These are phyloP conservation scores for Annulohypoxylon maeteangense DNA, from an alignment of 495 filamentous ascomycete species.

Conservation along the genomic window DNA sequence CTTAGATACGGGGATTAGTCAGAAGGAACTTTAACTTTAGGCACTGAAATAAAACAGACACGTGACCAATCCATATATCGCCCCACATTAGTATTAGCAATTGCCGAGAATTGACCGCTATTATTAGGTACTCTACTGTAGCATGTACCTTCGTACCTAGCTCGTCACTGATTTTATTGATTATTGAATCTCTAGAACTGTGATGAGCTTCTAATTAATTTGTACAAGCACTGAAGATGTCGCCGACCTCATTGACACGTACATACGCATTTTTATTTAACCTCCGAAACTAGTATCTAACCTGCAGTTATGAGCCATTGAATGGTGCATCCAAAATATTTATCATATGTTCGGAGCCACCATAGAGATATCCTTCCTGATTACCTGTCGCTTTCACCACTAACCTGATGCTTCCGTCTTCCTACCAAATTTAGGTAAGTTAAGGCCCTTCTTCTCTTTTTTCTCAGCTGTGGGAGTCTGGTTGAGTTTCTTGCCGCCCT, in stretches of 20 bases:
- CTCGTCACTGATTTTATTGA: neutral
- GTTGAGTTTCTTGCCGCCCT: slow-evolving; percentile 42
- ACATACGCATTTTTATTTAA: neutral
- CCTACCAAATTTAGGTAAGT: slow-evolving; percentile 22
- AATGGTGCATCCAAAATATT: slow-evolving; percentile 1
- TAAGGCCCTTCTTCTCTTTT: slow-evolving; percentile 18
- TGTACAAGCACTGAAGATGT: neutral
- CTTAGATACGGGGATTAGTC: slow-evolving; percentile 25
- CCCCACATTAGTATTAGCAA: slow-evolving; percentile 1
- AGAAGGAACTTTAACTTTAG: slow-evolving; percentile 7
- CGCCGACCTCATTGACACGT: neutral
- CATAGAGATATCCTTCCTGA: neutral
- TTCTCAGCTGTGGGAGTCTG: slow-evolving; percentile 20
- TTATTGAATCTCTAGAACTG: neutral
- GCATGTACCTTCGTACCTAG: neutral
- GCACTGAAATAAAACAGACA: neutral
- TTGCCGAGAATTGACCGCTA: slow-evolving; percentile 7
- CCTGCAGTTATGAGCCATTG: slow-evolving; percentile 6
- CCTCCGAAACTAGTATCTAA: neutral
- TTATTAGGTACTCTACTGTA: neutral
- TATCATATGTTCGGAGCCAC: neutral
- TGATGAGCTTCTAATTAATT: neutral
- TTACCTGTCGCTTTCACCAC: neutral
- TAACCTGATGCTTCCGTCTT: slow-evolving; percentile 24
- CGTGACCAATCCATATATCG: slow-evolving; percentile 4